A percentile compares a stretch with the other conserved stretches of the same genome.
These are phyloP conservation scores for Penicillium odoratum DNA, from an alignment of 495 filamentous ascomycete genomes.

Conservation along the genomic window DNA sequence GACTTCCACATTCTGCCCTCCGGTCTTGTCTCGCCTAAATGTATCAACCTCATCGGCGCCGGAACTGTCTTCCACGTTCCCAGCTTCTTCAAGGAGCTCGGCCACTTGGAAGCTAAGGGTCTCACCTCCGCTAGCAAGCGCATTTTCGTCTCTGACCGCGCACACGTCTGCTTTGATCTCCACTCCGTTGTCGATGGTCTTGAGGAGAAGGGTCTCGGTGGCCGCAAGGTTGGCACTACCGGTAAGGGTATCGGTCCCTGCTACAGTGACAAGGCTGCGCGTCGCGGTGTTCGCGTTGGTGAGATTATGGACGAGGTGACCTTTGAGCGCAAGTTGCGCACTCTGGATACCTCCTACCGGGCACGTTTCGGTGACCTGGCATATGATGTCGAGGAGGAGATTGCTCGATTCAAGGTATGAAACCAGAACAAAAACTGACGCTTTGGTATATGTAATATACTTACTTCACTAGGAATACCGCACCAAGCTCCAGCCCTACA, in stretches of 20 bases:
- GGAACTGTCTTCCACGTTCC: constrained; percentile 84
- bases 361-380: constrained; percentile 72
- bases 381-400: constrained; percentile 82
- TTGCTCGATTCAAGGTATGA: constrained; percentile 60
- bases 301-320: constrained; percentile 72
- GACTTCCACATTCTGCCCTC: constrained; percentile 74
- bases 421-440: not conserved
- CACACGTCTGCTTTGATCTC: constrained; percentile 81
- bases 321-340: constrained; percentile 73
- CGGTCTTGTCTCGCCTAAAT: constrained; percentile 73
- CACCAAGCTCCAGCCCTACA: constrained; percentile 61
- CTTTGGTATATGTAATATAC: not conserved
- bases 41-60: constrained; percentile 81
- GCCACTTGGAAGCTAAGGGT: constrained; percentile 68
- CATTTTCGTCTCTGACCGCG: constrained; percentile 78
- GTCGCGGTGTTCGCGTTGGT: constrained; percentile 71
- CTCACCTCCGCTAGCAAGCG: constrained; percentile 61
- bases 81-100: constrained; percentile 84
- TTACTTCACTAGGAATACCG: constrained; percentile 56
- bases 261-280: constrained; percentile 77
- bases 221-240: constrained; percentile 58
- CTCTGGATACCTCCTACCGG: constrained; percentile 64
- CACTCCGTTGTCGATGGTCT: constrained; percentile 81
- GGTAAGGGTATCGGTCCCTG: constrained; percentile 73
- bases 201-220: constrained; percentile 75